These are phyloP conservation scores for Hemileccinum rubropunctum DNA, from an alignment of 768 basidiomycete species.

Conservation along the genomic window DNA sequence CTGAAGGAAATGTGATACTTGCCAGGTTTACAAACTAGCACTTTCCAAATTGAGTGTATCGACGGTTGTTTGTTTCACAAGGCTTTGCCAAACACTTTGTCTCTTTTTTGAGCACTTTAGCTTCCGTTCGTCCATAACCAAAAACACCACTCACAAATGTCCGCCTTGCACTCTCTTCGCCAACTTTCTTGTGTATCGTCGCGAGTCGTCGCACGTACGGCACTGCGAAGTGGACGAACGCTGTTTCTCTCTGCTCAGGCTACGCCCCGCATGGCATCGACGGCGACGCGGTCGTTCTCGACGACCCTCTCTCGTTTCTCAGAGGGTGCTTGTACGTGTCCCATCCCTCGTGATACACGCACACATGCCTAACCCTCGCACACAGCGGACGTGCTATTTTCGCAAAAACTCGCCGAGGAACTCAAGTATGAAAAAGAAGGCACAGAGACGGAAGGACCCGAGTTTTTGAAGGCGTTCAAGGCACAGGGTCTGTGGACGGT, in stretches of 20 bases:
- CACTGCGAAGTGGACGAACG: slow-evolving; percentile 22
- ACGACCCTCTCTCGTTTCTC: slow-evolving; percentile 37
- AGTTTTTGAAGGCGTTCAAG: slow-evolving; percentile 77
- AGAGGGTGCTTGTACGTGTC: slow-evolving; percentile 41
- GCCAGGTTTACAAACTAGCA: background rate
- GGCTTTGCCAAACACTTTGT: slow-evolving; percentile 36
- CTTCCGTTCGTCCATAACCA: background rate
- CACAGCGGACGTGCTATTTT: slow-evolving; percentile 74
- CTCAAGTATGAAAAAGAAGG: slow-evolving; percentile 81
- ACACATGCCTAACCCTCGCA: background rate
- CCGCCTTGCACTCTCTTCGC: slow-evolving; percentile 59
- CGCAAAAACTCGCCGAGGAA: slow-evolving; percentile 77
- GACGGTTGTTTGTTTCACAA: slow-evolving; percentile 29
- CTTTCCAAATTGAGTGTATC: slow-evolving; percentile 13
- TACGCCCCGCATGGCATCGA: slow-evolving; percentile 14
- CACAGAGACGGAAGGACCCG: slow-evolving; percentile 48
- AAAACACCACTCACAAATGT: slow-evolving; percentile 44
- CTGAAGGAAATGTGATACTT: background rate
- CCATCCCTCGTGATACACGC: background rate
- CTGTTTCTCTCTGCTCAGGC: slow-evolving; percentile 12
- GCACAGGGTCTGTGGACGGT: slow-evolving; percentile 78
- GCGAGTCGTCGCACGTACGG: slow-evolving; percentile 32
- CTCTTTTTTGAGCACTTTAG: background rate
- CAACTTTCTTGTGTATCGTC: slow-evolving; percentile 48
- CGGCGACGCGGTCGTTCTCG: slow-evolving; percentile 41